phyloP scores from a whole-genome alignment of 768 basidiomycete species.

The Lactifluus piperatus region DNA sequence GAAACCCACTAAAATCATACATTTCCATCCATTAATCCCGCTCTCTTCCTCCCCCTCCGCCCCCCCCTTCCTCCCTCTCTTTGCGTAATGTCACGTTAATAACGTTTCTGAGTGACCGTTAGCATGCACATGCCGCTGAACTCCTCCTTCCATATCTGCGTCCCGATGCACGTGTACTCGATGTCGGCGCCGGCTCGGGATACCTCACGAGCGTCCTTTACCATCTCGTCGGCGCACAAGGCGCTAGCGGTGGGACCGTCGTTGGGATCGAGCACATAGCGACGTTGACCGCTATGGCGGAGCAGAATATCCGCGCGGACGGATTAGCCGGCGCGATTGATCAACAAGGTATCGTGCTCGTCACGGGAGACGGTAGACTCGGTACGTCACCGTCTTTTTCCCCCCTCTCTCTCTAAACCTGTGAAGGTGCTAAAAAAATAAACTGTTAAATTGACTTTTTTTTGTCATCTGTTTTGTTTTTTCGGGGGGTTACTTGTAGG shows the following conservation, averaged over 20 bases:
- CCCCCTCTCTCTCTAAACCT: too few relatives aligned
- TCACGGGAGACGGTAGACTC: constrained; percentile 73
- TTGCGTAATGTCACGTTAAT: too few relatives aligned
- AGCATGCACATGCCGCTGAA: constrained; percentile 84
- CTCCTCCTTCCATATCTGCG: constrained; percentile 64
- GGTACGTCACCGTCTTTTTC: constrained; percentile 34
- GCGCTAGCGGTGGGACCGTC: constrained; percentile 41
- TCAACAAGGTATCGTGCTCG: constrained; percentile 46
- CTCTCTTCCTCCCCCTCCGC: neutral
- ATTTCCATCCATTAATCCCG: neutral
- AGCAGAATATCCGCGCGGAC: constrained; percentile 57
- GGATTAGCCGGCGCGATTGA: constrained; percentile 50
- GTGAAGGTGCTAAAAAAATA: too few relatives aligned
- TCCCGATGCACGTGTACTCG: constrained; percentile 70
- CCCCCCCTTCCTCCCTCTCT: too few relatives aligned
- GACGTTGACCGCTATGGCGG: constrained; percentile 64
- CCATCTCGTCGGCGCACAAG: constrained; percentile 44
- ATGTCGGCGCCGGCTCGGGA: constrained; percentile 84
- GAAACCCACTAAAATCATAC: too few relatives aligned
- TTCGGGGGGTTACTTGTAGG: too few relatives aligned
- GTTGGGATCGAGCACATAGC: constrained; percentile 90
- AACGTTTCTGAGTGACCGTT: too few relatives aligned
- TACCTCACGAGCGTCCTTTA: constrained; percentile 80
- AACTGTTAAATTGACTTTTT: too few relatives aligned
- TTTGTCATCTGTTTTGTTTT: too few relatives aligned